Percentiles rank a stretch among this genome's conserved stretches.
Evolutionary conservation across 805 yeast genomes (phyloP).

Genomic region (Metschnikowia proteae): DNA sequence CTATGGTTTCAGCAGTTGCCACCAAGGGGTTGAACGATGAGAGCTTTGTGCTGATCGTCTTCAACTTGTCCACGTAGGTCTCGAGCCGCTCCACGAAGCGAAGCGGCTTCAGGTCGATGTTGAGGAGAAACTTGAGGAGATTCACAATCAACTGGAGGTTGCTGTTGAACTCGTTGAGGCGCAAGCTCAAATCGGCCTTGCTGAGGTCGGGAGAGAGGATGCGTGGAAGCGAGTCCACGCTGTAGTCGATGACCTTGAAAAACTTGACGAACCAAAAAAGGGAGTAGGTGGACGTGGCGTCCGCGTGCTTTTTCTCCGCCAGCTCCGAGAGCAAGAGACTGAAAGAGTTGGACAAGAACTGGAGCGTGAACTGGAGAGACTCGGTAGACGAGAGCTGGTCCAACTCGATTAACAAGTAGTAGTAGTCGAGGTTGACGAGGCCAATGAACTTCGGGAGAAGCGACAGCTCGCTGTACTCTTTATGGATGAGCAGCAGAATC

Average conservation of each 20-base stretch:
- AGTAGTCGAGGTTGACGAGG: conserved; percentile 35
- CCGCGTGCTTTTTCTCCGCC: conserved; percentile 14
- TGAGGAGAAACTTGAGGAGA: conserved; percentile 26
- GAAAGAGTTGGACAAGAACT: conserved; percentile 39
- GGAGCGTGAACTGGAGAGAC: conserved; percentile 39
- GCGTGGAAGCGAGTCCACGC: conserved; percentile 20
- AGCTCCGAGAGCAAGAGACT: conserved; percentile 27
- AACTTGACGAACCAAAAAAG: conserved; percentile 35
- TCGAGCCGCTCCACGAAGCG: conserved; percentile 11
- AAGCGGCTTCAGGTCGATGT: conserved; percentile 10
- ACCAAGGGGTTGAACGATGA: conserved; percentile 22
- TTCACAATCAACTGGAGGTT: conserved; percentile 33
- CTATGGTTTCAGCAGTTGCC: conserved; percentile 12
- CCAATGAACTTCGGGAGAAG: conserved; percentile 32
- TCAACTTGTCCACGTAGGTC: conserved; percentile 11
- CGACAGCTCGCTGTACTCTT: conserved; percentile 24
- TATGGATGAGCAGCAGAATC: conserved; percentile 27
- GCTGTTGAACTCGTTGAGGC: conserved; percentile 30
- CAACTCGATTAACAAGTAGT: conserved; percentile 37
- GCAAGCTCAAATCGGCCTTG: conserved; percentile 19
- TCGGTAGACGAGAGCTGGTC: conserved; percentile 39
- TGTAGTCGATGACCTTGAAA: conserved; percentile 35
- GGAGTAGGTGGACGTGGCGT: conserved; percentile 19
- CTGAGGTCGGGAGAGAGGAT: conserved; percentile 13
- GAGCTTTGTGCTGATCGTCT: conserved; percentile 17